phyloP scores from a whole-genome alignment of 2,329 filamentous ascomycete species.

The Paraconiothyrium brasiliense region DNA sequence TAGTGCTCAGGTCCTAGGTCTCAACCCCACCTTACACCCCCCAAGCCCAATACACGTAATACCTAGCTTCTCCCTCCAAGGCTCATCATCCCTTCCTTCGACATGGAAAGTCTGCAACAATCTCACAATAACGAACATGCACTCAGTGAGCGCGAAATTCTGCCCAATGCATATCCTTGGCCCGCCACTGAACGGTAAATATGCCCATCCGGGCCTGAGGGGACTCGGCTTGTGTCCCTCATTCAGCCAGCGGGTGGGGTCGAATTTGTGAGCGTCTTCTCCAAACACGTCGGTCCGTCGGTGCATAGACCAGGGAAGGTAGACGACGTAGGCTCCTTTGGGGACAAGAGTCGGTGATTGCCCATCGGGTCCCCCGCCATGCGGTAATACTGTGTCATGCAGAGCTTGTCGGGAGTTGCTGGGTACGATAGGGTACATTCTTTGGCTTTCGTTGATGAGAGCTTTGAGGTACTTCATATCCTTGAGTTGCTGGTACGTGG shows the following conservation, averaged over 20 bases:
- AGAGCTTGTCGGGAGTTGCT: slow-evolving; percentile 40
- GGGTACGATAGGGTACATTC: slow-evolving; percentile 44
- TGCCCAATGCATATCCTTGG: slow-evolving; percentile 41
- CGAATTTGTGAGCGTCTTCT: slow-evolving; percentile 40
- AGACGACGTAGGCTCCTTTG: slow-evolving; percentile 33
- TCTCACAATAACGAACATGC: slow-evolving; percentile 32
- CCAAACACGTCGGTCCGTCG: slow-evolving; percentile 44
- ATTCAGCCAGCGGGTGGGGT: slow-evolving; percentile 48
- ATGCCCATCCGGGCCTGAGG: slow-evolving; percentile 38
- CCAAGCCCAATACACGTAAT: background rate
- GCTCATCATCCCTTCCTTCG: slow-evolving; percentile 28
- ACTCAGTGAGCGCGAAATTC: slow-evolving; percentile 37
- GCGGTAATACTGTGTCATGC: slow-evolving; percentile 38
- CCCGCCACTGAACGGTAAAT: slow-evolving; percentile 39
- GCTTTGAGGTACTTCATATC: slow-evolving; percentile 33
- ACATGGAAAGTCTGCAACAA: slow-evolving; percentile 33
- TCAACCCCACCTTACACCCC: slow-evolving; percentile 1
- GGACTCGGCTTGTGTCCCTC: slow-evolving; percentile 19
- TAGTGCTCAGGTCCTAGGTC: background rate
- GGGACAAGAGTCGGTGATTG: slow-evolving; percentile 36
- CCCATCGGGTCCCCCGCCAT: slow-evolving; percentile 42
- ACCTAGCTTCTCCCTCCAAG: slow-evolving; percentile 35
- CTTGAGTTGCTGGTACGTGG: slow-evolving; percentile 42
- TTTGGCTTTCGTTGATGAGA: slow-evolving; percentile 42
- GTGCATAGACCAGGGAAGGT: slow-evolving; percentile 37